Base-by-base conservation (phyloP, 2,329 filamentous ascomycete species). In the Mycogone perniciosa region DNA sequence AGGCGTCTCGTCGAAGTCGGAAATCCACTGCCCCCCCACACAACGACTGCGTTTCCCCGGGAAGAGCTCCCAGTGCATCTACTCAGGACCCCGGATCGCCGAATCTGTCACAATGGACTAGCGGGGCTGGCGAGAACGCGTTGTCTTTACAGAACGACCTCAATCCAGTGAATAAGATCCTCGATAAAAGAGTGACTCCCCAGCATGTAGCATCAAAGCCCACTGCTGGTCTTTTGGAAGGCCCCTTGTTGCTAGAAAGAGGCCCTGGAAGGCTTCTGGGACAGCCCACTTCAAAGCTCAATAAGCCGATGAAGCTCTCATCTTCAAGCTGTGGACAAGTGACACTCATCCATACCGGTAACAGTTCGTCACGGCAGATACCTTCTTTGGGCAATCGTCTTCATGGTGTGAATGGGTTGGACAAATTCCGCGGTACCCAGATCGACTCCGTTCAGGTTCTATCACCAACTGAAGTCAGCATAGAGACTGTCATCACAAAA, bases 1-100 rank as follows among this genome's bases (percentile, higher is more conserved):
- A 53, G 13, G 48, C 52, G 5, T 51, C 54, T 29, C 59, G 54
- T 10, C 59, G 55, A 29, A 54, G 53, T 26, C 57, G 45, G 39
- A 58, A 55, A 31, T 48, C 49, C 10, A 6, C 10, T 9, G 43
- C 44, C 34, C 45, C 35, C 7, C 48, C 38, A 11, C 38, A 51
- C 13, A 42, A 27, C 31, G 26, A 31, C 13, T 34, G 43, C 6
- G 46, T 43, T 20, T 44, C 53, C 43, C 37, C 37, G 1, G 41
- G 53, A 6, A 44, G 42, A 13, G 31, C 8, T 5, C 6, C 31
- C 34, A 37, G 37, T 29, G 10, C 5, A 8, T 27, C 20, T 13
- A 30, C 20, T 26, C 37, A n/a, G 33, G 8, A 27, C 31, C 33
- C 41, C 27, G 27, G 42, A 46, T 31, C 10, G 20, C 35, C 6